phyloP scores from a whole-genome alignment of 2,329 filamentous ascomycete genomes.

The Alternaria hordeiaustralica region DNA sequence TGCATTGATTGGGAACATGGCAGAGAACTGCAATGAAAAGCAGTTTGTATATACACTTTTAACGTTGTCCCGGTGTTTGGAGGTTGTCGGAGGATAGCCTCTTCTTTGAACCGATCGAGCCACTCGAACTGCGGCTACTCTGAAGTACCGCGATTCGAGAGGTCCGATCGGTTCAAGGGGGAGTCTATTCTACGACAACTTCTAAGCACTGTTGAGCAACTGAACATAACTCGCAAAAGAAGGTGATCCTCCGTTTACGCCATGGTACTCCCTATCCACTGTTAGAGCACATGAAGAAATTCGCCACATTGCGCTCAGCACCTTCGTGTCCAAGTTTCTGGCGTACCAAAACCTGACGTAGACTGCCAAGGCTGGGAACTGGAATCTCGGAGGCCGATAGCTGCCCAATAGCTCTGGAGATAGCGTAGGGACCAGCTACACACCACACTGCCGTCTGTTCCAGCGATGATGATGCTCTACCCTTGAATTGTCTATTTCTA shows the following conservation, averaged over 20 bases:
- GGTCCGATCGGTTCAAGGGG: background rate
- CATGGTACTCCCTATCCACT: background rate
- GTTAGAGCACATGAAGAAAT: too few species aligned
- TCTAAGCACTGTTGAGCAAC: background rate
- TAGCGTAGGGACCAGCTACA: background rate
- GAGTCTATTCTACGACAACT: background rate
- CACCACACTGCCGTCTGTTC: constrained; percentile 1
- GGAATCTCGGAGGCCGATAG: constrained; percentile 1
- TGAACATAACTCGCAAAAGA: background rate
- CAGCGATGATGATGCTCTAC: background rate
- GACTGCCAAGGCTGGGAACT: constrained; percentile 18
- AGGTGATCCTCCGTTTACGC: too few species aligned
- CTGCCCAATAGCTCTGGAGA: background rate
- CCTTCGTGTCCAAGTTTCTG: background rate
- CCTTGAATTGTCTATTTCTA: background rate
- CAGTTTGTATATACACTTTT: constrained; percentile 1
- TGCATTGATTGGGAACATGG: background rate
- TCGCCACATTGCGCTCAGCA: background rate
- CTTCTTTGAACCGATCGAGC: background rate
- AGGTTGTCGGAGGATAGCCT: background rate
- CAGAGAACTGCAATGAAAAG: background rate
- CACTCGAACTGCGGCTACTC: background rate
- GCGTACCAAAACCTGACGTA: constrained; percentile 24
- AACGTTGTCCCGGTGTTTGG: background rate
- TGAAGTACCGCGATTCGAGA: background rate